A percentile compares a stretch with the other conserved stretches of the same genome.
These are phyloP conservation scores for Urostyla sp. DNA, from an alignment of 73 alveolate species.

Conservation along the genomic window DNA sequence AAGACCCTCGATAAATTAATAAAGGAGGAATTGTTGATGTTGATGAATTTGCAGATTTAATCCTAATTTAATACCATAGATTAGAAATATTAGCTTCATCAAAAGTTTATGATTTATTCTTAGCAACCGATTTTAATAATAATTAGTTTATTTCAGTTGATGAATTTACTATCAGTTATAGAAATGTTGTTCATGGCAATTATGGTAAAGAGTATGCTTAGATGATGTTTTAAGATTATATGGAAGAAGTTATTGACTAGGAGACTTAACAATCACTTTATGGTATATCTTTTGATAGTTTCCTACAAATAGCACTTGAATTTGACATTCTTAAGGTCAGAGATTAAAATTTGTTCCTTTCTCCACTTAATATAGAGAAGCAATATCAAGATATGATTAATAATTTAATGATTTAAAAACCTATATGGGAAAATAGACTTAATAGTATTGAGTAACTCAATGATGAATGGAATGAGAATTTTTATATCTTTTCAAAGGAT, in stretches of 20 bases:
- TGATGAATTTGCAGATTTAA: constrained; percentile 18
- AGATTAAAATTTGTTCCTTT: constrained; percentile 4
- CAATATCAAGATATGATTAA: constrained; percentile 6
- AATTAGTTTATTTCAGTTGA: constrained; percentile 23
- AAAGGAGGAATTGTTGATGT: constrained; percentile 25
- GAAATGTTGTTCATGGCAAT: constrained; percentile 31
- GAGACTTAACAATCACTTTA: neutral
- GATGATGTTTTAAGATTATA: constrained; percentile 11
- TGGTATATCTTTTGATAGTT: constrained; percentile 31
- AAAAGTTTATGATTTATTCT: constrained; percentile 12
- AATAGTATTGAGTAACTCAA: neutral
- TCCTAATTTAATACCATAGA: constrained; percentile 12
- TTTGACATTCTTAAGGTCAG: constrained; percentile 18
- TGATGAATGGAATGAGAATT: constrained; percentile 1
- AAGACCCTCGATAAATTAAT: neutral
- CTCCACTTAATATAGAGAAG: constrained; percentile 8
- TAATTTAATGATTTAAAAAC: neutral
- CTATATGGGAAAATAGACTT: constrained; percentile 11
- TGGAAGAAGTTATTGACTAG: constrained; percentile 23
- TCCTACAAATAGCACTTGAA: constrained; percentile 26
- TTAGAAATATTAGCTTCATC: constrained; percentile 22
- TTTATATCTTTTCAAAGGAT: neutral
- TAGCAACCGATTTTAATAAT: constrained; percentile 17
- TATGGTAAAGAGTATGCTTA: constrained; percentile 22
- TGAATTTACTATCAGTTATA: neutral